phyloP scores from a whole-genome alignment of 495 filamentous ascomycete species.

The Melanomma pulvis-pyrius region DNA sequence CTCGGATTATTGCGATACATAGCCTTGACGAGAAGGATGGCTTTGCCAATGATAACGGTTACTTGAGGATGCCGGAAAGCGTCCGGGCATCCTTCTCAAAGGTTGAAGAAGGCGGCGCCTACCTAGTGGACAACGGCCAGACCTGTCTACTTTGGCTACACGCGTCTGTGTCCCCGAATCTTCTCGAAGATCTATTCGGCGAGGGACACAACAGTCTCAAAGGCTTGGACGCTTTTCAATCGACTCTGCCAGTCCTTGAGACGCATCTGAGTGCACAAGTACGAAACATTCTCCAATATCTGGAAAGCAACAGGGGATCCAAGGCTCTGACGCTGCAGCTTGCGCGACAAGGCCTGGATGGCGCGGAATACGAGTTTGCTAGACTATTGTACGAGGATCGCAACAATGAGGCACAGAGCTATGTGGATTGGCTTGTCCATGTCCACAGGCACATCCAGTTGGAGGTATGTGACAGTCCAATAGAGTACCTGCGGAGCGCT shows the following conservation, averaged over 20 bases:
- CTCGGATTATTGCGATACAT: conserved; percentile 88
- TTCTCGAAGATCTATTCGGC: conserved; percentile 90
- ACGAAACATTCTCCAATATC: conserved; percentile 86
- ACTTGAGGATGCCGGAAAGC: conserved; percentile 63
- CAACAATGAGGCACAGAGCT: conserved; percentile 95
- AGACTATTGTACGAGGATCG: conserved; percentile 87
- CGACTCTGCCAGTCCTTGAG: conserved; percentile 71
- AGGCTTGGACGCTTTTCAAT: conserved; percentile 74
- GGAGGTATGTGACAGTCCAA: conserved; percentile 61
- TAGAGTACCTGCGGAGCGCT: background rate
- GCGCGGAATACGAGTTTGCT: conserved; percentile 96
- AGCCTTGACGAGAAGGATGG: conserved; percentile 73
- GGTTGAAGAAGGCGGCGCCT: conserved; percentile 94
- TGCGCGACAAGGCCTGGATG: conserved; percentile 89
- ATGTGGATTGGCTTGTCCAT: conserved; percentile 98
- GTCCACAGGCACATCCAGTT: conserved; percentile 89
- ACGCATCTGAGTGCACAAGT: conserved; percentile 96
- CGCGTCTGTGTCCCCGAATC: conserved; percentile 69
- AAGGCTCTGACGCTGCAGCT: conserved; percentile 89
- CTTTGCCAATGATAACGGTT: conserved; percentile 85
- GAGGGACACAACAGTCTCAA: conserved; percentile 71
- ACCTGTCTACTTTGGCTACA: conserved; percentile 90
- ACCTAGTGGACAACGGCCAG: conserved; percentile 96
- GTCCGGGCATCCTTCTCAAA: conserved; percentile 87
- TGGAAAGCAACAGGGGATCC: conserved; percentile 76